Evolutionary conservation across 2,329 filamentous ascomycete genomes (phyloP).

Genomic region (Metarhizium album): DNA sequence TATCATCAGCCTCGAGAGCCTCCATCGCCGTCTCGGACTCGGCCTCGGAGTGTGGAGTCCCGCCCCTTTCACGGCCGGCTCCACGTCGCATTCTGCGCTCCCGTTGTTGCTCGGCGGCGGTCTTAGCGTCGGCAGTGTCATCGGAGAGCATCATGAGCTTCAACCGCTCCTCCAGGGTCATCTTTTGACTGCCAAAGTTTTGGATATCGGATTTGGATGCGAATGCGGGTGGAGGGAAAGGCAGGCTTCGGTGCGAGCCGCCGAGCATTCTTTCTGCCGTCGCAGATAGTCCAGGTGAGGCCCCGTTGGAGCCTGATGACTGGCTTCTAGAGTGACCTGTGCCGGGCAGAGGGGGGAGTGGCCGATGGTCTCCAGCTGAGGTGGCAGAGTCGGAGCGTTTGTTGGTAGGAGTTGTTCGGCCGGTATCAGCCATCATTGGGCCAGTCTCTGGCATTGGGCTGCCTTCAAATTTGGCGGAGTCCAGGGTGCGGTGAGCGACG

Average conservation of each 20-base stretch:
- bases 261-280: constrained; percentile 62
- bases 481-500: constrained; percentile 17
- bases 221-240: constrained; percentile 57
- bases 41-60: constrained; percentile 30
- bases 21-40: constrained; percentile 24
- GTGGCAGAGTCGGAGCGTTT: constrained; percentile 60
- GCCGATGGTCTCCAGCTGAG: constrained; percentile 72
- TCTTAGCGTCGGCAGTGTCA: constrained; percentile 40
- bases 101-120: constrained; percentile 53
- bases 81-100: constrained; percentile 59
- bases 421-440: constrained; percentile 31
- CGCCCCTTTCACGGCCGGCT: constrained; percentile 38
- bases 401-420: constrained; percentile 34
- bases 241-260: constrained; percentile 56
- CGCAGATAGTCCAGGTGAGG: constrained; percentile 54
- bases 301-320: constrained; percentile 36
- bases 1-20: constrained; percentile 45
- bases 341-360: constrained; percentile 75
- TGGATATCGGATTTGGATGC: constrained; percentile 69
- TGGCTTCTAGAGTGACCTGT: constrained; percentile 30
- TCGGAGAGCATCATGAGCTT: constrained; percentile 81
- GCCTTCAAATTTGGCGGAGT: constrained; percentile 43
- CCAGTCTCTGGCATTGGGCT: constrained; percentile 53
- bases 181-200: constrained; percentile 61
- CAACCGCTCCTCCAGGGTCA: constrained; percentile 78